Percentiles rank a stretch among this genome's conserved stretches.
Conservation (phyloP, 495 filamentous ascomycete species). For the Penicillium malachiteum region DNA sequence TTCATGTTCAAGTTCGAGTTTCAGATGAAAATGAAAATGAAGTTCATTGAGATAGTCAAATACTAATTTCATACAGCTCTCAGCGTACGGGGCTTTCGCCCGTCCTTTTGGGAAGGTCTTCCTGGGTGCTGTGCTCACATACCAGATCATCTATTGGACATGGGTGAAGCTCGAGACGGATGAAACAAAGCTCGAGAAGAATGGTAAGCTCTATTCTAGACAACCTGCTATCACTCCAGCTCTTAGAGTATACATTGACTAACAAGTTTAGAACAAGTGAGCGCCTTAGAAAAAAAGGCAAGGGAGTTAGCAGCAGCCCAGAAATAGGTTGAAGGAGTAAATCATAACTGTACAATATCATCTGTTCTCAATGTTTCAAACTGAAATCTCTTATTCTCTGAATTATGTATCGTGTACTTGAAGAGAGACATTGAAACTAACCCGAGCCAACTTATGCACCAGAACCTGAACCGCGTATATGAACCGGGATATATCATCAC, state of each 20-base stretch:
- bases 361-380: background rate
- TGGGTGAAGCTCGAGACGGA: slow-evolving; percentile 87
- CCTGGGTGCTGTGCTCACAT: slow-evolving; percentile 81
- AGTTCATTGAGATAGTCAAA: too few species aligned
- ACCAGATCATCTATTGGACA: slow-evolving; percentile 78
- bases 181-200: slow-evolving; percentile 64
- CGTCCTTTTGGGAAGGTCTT: slow-evolving; percentile 82
- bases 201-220: slow-evolving; percentile 33
- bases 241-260: too few species aligned
- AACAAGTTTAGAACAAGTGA: slow-evolving; percentile 36
- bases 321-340: slow-evolving; percentile 18
- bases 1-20: background rate
- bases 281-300: slow-evolving; percentile 41
- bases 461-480: background rate
- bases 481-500: background rate
- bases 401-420: background rate
- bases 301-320: slow-evolving; percentile 36
- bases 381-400: background rate
- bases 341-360: slow-evolving; percentile 16
- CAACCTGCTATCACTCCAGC: too few species aligned
- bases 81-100: slow-evolving; percentile 77
- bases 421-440: too few species aligned
- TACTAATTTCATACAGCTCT: slow-evolving; percentile 44
- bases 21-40: background rate
- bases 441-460: too few species aligned